phyloP scores from a whole-genome alignment of 1,284 basidiomycete species.

The Sanghuangporus sanghuang region DNA sequence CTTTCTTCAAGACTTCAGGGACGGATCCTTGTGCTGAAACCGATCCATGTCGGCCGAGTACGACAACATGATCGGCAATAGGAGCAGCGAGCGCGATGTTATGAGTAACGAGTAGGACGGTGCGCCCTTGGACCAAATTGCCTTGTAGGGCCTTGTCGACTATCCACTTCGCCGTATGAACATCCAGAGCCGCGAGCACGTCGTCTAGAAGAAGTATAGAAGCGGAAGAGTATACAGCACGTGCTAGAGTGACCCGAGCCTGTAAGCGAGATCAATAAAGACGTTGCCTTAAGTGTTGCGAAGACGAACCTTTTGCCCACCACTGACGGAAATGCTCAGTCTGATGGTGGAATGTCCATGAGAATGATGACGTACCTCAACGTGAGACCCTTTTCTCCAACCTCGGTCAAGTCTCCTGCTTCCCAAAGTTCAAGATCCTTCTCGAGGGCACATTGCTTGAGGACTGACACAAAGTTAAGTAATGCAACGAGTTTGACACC shows the following conservation, averaged over 20 bases:
- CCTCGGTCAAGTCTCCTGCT: slow-evolving; percentile 50
- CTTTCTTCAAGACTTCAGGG: slow-evolving; percentile 24
- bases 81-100: slow-evolving; percentile 37
- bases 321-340: slow-evolving; percentile 23
- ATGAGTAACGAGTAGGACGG: slow-evolving; percentile 40
- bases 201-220: slow-evolving; percentile 37
- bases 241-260: slow-evolving; percentile 30
- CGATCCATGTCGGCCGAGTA: slow-evolving; percentile 28
- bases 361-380: slow-evolving; percentile 20
- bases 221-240: slow-evolving; percentile 35
- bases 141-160: slow-evolving; percentile 39
- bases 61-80: slow-evolving; percentile 35
- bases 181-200: slow-evolving; percentile 40
- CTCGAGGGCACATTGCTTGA: slow-evolving; percentile 59
- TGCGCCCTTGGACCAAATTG: slow-evolving; percentile 36
- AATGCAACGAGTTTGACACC: not conserved
- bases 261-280: not conserved
- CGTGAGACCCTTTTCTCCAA: slow-evolving; percentile 29
- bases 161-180: slow-evolving; percentile 40
- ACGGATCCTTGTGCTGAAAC: slow-evolving; percentile 23
- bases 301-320: slow-evolving; percentile 35
- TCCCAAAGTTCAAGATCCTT: slow-evolving; percentile 62
- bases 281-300: not conserved
- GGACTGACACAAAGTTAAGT: slow-evolving; percentile 29
- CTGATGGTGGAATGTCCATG: not conserved